Conservation (phyloP, 805 yeast genomes). For the Myxozyma neglecta region DNA sequence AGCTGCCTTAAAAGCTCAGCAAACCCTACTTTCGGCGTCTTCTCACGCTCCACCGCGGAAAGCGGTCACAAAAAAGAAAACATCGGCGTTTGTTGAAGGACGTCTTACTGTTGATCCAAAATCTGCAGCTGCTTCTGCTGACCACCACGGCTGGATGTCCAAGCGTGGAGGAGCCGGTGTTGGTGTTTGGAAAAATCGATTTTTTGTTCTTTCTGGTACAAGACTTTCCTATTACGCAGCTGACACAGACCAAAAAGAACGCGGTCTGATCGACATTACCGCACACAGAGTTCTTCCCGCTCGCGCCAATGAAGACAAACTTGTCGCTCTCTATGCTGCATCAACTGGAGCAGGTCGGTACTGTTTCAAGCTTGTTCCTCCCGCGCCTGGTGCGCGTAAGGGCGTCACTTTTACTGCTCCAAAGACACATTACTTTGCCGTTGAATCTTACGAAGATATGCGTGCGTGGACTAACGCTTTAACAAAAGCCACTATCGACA, state of each 20-base stretch:
- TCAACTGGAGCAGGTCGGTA: constrained; percentile 91
- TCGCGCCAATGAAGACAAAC: constrained; percentile 73
- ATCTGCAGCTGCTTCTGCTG: constrained; percentile 74
- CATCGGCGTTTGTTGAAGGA: constrained; percentile 65
- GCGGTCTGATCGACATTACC: constrained; percentile 92
- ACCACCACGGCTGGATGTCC: constrained; percentile 91
- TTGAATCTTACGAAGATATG: constrained; percentile 88
- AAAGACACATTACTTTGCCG: constrained; percentile 93
- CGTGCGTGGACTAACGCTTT: constrained; percentile 92
- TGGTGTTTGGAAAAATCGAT: constrained; percentile 88
- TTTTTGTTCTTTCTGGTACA: constrained; percentile 75
- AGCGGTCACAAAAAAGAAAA: constrained; percentile 41
- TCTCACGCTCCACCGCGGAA: constrained; percentile 46
- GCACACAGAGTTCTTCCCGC: constrained; percentile 89
- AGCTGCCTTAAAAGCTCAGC: neutral
- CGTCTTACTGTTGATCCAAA: constrained; percentile 72
- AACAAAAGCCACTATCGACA: constrained; percentile 92
- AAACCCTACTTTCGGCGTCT: constrained; percentile 53
- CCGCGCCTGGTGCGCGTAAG: constrained; percentile 94
- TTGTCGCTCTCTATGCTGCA: constrained; percentile 85
- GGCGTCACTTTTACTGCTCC: constrained; percentile 97
- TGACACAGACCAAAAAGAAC: constrained; percentile 76
- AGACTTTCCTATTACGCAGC: constrained; percentile 83
- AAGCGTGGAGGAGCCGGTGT: constrained; percentile 82
- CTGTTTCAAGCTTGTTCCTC: constrained; percentile 91